Evolutionary conservation across 176 grass and related monocot genomes (phyloP).

Genomic region (Lolium rigidum): DNA sequence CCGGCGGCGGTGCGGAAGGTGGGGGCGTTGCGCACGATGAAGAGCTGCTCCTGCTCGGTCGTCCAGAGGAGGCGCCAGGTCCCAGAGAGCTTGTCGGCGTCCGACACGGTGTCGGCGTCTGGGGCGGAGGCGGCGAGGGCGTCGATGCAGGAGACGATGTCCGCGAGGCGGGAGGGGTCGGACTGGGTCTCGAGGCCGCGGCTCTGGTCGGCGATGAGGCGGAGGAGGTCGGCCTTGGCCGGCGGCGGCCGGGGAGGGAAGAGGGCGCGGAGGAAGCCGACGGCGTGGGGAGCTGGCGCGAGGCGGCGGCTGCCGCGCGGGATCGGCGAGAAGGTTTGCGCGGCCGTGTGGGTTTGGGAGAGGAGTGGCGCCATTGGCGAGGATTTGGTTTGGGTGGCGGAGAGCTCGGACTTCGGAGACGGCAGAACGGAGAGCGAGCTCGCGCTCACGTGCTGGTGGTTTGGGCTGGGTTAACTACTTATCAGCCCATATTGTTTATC

Average conservation of each 20-base stretch:
- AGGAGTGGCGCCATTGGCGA: conserved; percentile 58
- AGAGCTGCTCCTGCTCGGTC: conserved; percentile 95
- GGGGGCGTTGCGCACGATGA: conserved; percentile 78
- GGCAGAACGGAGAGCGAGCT: background rate
- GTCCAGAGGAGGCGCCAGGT: conserved; percentile 97
- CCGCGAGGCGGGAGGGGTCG: conserved; percentile 60
- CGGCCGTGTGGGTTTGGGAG: conserved; percentile 2
- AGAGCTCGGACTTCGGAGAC: conserved; percentile 18
- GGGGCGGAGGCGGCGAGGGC: conserved; percentile 52
- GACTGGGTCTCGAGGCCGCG: conserved; percentile 76
- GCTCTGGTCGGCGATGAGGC: conserved; percentile 77
- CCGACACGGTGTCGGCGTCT: conserved; percentile 60
- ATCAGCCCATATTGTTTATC: background rate
- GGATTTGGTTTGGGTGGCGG: conserved; percentile 53
- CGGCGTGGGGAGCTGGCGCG: conserved; percentile 29
- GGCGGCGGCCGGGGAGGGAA: conserved; percentile 49
- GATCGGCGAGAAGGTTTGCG: conserved; percentile 30
- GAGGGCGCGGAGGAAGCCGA: conserved; percentile 42
- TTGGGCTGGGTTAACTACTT: background rate
- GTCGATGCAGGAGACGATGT: conserved; percentile 80
- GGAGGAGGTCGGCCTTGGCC: conserved; percentile 74
- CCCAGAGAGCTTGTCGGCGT: conserved; percentile 53
- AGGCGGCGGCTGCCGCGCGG: conserved; percentile 25
- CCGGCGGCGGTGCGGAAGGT: conserved; percentile 81
- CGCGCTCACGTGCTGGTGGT: background rate